Evolutionary conservation across 345 rosid genomes (phyloP), one percentile per base, ranked within the genome.

Genomic region (Salix caprea): DNA sequence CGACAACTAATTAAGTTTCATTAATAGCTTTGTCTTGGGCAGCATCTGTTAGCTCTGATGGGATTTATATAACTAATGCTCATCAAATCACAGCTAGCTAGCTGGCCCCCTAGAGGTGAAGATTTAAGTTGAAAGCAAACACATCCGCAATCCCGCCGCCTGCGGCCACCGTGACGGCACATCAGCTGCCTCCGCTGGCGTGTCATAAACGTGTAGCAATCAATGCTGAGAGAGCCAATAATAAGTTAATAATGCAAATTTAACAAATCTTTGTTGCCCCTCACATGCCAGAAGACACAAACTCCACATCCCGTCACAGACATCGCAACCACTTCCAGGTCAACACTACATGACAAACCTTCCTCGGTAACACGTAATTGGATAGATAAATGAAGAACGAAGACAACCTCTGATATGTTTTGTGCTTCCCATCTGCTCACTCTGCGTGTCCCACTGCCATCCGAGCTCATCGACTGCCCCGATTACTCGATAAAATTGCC

Each of bases 91-190:
- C 62, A 58, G 4, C 64, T 10, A n/a, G 4, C 64, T 10, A n/a
- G 64, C 6, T 9, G 28, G 26, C 24, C 64, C 24, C 64, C 14
- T 36, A 67, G 30, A 9, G 70, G 24, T 2, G 42, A 56, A 19
- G 16, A 36, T 36, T 54, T 36, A 26, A 56, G 78, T 19, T 54
- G 19, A 42, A 44, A 70, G 69, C 34, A 60, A 50, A 36, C n/a
- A 32, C 37, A 26, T 21, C 36, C 26, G 74, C 77, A 39, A 65
- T 5, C 30, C 82, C 78, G 67, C 32, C 66, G 71, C 75, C 30
- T 60, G 70, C 78, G 71, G 72, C 79, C 79, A 71, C 30, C 79
- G 79, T 60, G 72, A 58, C 76, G 73, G 76, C 79, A 42, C 28
- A 54, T 13, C 26, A 75, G 72, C 21, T 28, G 79, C 76, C 76